Base-by-base conservation (phyloP, 306 rosid genomes). In the Rosa chinensis region DNA sequence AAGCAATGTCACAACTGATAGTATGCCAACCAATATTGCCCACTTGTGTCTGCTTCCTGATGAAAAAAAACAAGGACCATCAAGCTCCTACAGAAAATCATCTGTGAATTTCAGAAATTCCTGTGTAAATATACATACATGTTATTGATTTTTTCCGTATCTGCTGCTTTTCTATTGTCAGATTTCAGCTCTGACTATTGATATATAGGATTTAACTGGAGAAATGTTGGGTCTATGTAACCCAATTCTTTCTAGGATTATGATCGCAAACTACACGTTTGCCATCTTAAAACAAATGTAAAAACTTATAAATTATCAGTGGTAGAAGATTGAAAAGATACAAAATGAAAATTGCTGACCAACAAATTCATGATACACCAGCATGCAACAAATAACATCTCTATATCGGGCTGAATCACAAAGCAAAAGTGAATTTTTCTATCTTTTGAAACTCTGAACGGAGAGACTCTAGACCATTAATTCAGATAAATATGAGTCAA, bases 1-100 rank as follows among this genome's bases (percentile, higher is more conserved):
- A 85, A 92, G 75, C 23, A 90, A n/a, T 52, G 91, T 35, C 79
- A 88, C 87, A 64, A 76, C 77, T 70, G 77, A 81, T 55, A 86
- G 55, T 76, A 86, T 43, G 49, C 87, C 90, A 37, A 83, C 44
- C 28, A 87, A 76, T 55, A 69, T 73, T 56, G 32, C 80, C 91
- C 82, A 70, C 23, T 71, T 68, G 39, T 66, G 84, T 73, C 50
- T 86, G 78, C 12, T 73, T 66, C 77, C 89, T 88, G 90, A 73
- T 61, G 80, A 79, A 67, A 69, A 43, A 80, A 56, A 79, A 50
- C 55, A 77, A 13, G 53, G 28, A 40, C 67, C 73, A 47, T 78
- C 71, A 75, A 77, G 16, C 81, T 48, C 62, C 37, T 6, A 23
- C 2, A 59, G 23, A 70, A 48, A 55, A 25, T 40, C 11, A 25